Base-by-base conservation (phyloP, 139 green algal species). In the Coelastrella sp. region DNA sequence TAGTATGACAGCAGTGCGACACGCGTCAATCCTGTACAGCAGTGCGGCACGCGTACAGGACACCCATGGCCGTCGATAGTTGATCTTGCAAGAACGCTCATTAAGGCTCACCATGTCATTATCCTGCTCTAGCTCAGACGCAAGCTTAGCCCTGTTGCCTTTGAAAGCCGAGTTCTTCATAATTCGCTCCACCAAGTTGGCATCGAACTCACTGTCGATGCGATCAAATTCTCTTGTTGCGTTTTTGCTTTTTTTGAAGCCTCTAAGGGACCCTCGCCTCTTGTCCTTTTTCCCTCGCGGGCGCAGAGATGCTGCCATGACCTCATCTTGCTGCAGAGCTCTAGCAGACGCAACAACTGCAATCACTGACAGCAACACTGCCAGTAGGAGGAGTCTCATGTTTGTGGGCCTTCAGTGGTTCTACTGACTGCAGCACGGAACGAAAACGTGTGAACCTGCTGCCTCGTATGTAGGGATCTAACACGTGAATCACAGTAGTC, bases 41-140 rank as follows among this genome's bases (percentile, higher is more conserved):
- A 71, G 61, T 19, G 61, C 11, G 61, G 61, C 61, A 71, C 11
- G 61, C 61, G 61, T 10, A 71, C 8, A 71, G 10, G 61, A 19
- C 61, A 71, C 8, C 61, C 61, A 71, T 71, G 61, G 32, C 32
- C 32, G 32, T 47, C 32, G 32, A 47, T 47, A 47, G 32, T 47
- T 47, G 32, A 47, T 47, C 32, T 13, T 10, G 61, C 11, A 71
- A 19, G 11, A 19, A 71, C 11, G 61, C 61, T 71, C 61, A 71
- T 71, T 76, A 3, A 23, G 5, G 47, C 81, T 23, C 64, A 87
- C 81, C 64, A 87, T 23, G 16, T 87, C 81, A 65, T 74, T 22
- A 22, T 87, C 81, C 8, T 77, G 4, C 6, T 87, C 61, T 17
- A 87, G 23, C 6, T 61, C 10, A 17, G 16, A 60, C 17, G 23